These are phyloP conservation scores for Saturnispora bothae DNA, from an alignment of 805 yeast genomes.

Conservation along the genomic window DNA sequence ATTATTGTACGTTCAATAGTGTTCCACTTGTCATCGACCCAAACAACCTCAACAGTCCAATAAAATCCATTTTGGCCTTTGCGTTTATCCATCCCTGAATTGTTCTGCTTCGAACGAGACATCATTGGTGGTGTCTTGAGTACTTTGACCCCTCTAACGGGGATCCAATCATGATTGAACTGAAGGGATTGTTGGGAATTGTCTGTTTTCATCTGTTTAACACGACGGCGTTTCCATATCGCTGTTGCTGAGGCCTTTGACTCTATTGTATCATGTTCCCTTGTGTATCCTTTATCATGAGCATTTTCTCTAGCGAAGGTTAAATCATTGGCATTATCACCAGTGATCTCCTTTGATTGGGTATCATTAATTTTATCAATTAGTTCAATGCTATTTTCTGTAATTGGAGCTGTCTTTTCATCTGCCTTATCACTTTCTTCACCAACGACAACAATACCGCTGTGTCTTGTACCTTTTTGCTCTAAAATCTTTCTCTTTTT, in stretches of 20 bases:
- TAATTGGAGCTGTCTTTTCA: constrained; percentile 26
- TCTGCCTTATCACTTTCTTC: constrained; percentile 14
- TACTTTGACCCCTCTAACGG: constrained; percentile 53
- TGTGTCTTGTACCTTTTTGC: constrained; percentile 3
- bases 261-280: neutral
- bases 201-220: constrained; percentile 25
- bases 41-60: constrained; percentile 76
- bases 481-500: constrained; percentile 29
- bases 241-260: constrained; percentile 22
- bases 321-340: neutral
- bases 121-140: constrained; percentile 59
- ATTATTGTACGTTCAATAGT: constrained; percentile 21
- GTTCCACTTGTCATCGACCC: constrained; percentile 23
- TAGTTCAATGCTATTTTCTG: neutral
- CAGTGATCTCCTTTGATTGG: neutral
- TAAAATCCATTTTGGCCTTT: constrained; percentile 30
- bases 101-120: constrained; percentile 51
- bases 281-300: neutral
- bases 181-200: neutral
- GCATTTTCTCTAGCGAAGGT: too few species aligned
- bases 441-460: neutral
- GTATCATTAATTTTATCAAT: neutral
- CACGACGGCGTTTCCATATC: constrained; percentile 43
- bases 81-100: constrained; percentile 24
- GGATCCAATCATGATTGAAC: constrained; percentile 8